phyloP scores from a whole-genome alignment of 148 eudicot species.

The Gaultheria prostrata region DNA sequence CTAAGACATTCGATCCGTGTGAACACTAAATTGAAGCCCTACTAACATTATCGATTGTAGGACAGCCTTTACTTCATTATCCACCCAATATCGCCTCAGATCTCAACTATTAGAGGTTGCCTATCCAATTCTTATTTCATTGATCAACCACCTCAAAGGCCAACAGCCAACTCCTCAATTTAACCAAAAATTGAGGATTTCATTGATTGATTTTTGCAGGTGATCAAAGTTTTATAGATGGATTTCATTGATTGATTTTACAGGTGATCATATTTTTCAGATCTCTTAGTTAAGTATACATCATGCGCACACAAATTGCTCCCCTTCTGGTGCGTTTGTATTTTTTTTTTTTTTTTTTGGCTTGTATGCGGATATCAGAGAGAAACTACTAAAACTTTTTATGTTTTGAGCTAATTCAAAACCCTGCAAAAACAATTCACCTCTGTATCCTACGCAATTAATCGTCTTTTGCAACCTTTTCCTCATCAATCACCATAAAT shows the following conservation, averaged over 20 bases:
- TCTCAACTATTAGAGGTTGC: background rate
- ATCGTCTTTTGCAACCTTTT: background rate
- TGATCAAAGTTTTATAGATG: background rate
- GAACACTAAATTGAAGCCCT: background rate
- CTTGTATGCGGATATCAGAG: background rate
- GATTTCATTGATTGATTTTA: background rate
- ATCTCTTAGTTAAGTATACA: background rate
- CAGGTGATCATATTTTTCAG: background rate
- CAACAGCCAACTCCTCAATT: background rate
- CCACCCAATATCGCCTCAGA: background rate
- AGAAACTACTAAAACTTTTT: background rate
- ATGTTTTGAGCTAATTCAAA: background rate
- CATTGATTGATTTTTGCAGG: background rate
- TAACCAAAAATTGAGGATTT: background rate
- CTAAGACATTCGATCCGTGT: background rate
- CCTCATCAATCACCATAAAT: background rate
- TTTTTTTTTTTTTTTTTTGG: background rate
- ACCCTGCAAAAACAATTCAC: conserved; percentile 1
- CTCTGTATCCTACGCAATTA: background rate
- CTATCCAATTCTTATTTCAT: background rate
- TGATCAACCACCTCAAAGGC: background rate
- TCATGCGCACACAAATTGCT: background rate
- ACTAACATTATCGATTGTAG: background rate
- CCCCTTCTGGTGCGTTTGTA: background rate
- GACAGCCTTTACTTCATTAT: background rate